Evolutionary conservation across 495 filamentous ascomycete species (phyloP), one percentile per base, ranked within the genome.

Genomic region (Staphylotrichum tortipilum): DNA sequence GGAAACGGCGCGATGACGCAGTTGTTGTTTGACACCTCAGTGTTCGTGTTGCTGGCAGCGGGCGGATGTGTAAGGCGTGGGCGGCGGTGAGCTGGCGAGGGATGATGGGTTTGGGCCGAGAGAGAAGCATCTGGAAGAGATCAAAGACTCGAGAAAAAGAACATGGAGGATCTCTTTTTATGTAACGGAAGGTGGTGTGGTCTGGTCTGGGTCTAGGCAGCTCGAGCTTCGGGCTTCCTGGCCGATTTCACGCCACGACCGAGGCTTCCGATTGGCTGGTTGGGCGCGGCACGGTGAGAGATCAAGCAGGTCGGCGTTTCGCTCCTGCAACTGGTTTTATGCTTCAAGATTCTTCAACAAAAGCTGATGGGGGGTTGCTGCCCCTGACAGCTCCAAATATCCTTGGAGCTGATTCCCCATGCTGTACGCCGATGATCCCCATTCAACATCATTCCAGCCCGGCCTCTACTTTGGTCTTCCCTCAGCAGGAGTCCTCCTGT

Each of bases 101-200:
- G 47, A 44, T 44, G 23, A 26, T 23, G 43, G 52, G n/a, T n/a
- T n/a, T 48, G 37, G 38, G 43, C 11, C 14, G 15, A 6, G 38
- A 33, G 44, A n/a, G 44, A 42, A 28, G n/a, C 38, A 41, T 41
- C 21, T 9, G 38, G n/a, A 12, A 15, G 1, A 10, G 26, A 10
- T 28, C n/a, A n/a, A n/a, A n/a, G 26, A 12, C 31, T 34, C 31
- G 31, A 11, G 40, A 19, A 8, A 43, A 1, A 26, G n/a, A 4
- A 26, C 24, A 22, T 31, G 28, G 18, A 42, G 17, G 24, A 43
- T n/a, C n/a, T n/a, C n/a, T n/a, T n/a, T n/a, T n/a, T n/a, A n/a
- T n/a, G n/a, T n/a, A n/a, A n/a, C n/a, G n/a, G n/a, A n/a, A n/a
- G n/a, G n/a, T n/a, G n/a, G n/a, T n/a, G n/a, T n/a, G n/a, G n/a